These are phyloP conservation scores for Microbotryum scabiosae DNA, from an alignment of 1,284 basidiomycete genomes.

Conservation along the genomic window DNA sequence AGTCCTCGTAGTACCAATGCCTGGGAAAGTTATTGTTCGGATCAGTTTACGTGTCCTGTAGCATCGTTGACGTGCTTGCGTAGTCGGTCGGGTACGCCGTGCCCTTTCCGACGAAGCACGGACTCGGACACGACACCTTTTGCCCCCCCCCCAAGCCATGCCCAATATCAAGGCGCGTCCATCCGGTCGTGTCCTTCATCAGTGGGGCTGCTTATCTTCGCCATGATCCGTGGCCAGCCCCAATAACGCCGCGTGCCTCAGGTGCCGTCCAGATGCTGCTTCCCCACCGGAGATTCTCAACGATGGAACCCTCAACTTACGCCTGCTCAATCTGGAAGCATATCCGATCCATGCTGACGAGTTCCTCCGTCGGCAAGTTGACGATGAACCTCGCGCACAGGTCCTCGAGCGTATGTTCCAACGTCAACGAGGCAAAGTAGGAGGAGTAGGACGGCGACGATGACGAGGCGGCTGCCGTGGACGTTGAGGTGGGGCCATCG, in stretches of 20 bases:
- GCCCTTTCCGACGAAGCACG: no score
- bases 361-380: conserved; percentile 90
- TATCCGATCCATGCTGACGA: conserved; percentile 80
- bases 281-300: neutral
- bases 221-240: no score
- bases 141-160: no score
- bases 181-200: no score
- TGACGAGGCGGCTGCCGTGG: no score
- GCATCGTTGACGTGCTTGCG: neutral
- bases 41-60: neutral
- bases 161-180: no score
- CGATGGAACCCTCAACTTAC: conserved; percentile 47
- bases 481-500: no score
- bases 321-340: conserved; percentile 99
- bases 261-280: neutral
- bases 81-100: no score
- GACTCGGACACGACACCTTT: no score
- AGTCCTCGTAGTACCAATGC: conserved; percentile 99
- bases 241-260: no score
- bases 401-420: conserved; percentile 41
- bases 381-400: conserved; percentile 71
- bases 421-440: conserved; percentile 17
- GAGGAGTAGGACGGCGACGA: neutral
- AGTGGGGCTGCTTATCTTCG: no score
- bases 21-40: conserved; percentile 44